These are phyloP conservation scores for Cyclotella baltica DNA, from an alignment of 108 stramenopile genomes.

Conservation along the genomic window DNA sequence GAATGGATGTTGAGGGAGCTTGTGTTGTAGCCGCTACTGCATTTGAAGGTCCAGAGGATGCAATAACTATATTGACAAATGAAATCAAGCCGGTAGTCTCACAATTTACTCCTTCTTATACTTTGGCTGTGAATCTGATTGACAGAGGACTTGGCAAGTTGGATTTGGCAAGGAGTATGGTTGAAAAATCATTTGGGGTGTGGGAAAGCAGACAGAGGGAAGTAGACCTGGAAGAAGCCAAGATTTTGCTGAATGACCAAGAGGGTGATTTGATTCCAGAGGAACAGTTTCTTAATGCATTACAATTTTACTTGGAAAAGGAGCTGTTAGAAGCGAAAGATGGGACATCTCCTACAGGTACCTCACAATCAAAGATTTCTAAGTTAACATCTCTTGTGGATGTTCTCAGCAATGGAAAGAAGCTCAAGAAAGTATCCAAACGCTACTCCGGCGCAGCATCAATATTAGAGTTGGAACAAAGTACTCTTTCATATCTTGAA, in stretches of 20 bases:
- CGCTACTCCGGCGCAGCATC: constrained; percentile 50
- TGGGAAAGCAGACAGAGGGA: constrained; percentile 74
- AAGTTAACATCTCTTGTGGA: constrained; percentile 52
- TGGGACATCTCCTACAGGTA: constrained; percentile 43
- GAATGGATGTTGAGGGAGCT: constrained; percentile 73
- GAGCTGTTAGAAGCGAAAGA: constrained; percentile 57
- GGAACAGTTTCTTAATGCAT: constrained; percentile 66
- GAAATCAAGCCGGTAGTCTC: constrained; percentile 81
- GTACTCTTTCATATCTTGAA: constrained; percentile 69
- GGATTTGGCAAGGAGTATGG: constrained; percentile 72
- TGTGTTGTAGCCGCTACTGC: constrained; percentile 84
- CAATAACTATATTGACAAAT: constrained; percentile 69
- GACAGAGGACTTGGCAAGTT: constrained; percentile 72
- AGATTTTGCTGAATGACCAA: constrained; percentile 36
- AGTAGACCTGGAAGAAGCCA: constrained; percentile 37
- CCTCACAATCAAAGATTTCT: constrained; percentile 47
- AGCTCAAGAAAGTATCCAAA: constrained; percentile 77
- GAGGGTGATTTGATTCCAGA: constrained; percentile 44
- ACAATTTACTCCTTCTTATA: constrained; percentile 83
- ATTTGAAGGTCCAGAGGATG: constrained; percentile 78
- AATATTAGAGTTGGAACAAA: constrained; percentile 69
- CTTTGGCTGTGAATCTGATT: constrained; percentile 80
- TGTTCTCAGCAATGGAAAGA: constrained; percentile 67
- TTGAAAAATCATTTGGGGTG: constrained; percentile 79
- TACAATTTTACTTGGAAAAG: constrained; percentile 41